These are phyloP conservation scores for Prosopis cineraria DNA, from an alignment of 306 rosid species.

Conservation along the genomic window DNA sequence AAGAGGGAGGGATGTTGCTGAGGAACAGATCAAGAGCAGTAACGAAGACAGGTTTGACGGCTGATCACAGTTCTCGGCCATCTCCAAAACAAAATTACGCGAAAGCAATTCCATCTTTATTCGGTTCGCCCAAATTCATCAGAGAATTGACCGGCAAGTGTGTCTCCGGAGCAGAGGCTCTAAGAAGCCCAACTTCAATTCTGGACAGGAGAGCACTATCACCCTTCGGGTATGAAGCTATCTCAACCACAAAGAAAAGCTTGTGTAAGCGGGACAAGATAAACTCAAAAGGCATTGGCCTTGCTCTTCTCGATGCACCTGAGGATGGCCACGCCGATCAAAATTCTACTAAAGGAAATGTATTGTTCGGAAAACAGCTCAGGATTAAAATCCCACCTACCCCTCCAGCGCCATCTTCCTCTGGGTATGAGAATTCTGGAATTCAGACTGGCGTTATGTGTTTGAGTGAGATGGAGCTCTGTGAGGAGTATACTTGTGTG, in stretches of 20 bases:
- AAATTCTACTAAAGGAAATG: slow-evolving; percentile 33
- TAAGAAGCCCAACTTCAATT: slow-evolving; percentile 74
- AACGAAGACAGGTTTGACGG: slow-evolving; percentile 75
- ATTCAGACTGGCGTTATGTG: slow-evolving; percentile 34
- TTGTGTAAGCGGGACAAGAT: background rate
- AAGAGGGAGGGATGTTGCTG: slow-evolving; percentile 55
- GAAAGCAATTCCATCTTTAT: slow-evolving; percentile 50
- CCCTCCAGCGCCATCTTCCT: slow-evolving; percentile 19
- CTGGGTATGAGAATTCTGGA: slow-evolving; percentile 38
- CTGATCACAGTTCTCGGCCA: slow-evolving; percentile 65
- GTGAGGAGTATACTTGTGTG: slow-evolving; percentile 87
- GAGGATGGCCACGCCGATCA: slow-evolving; percentile 37
- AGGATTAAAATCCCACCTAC: slow-evolving; percentile 64
- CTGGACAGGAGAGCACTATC: slow-evolving; percentile 59
- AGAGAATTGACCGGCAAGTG: slow-evolving; percentile 56
- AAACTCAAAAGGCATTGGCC: slow-evolving; percentile 56
- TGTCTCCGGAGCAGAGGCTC: slow-evolving; percentile 49
- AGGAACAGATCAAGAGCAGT: slow-evolving; percentile 85
- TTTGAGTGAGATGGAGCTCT: slow-evolving; percentile 73
- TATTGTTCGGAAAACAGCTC: slow-evolving; percentile 61
- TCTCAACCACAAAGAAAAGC: slow-evolving; percentile 43
- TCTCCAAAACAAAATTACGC: slow-evolving; percentile 43
- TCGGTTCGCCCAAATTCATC: slow-evolving; percentile 65
- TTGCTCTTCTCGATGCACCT: slow-evolving; percentile 66
- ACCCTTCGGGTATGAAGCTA: slow-evolving; percentile 39